Base-by-base conservation (phyloP, 176 grass and related monocot species). In the Neostapfia colusana region DNA sequence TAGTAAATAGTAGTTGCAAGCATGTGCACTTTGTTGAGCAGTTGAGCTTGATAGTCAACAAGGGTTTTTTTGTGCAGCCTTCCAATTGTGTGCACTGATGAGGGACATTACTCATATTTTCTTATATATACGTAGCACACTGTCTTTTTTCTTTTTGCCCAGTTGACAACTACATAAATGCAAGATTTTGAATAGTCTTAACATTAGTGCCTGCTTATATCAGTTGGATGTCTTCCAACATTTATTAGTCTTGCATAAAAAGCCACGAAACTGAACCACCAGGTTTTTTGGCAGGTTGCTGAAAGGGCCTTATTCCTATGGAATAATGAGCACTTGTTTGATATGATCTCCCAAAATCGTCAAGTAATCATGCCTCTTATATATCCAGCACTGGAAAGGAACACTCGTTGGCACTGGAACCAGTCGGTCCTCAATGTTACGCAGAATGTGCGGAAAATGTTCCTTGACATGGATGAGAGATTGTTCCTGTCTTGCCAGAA, bases 261-360 rank as follows among this genome's bases (percentile, higher is more conserved):
- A 9, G n/a, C 48, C 79, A 54, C 12, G 17, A 67, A 45, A 65
- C 46, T 31, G 31, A 31, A 31, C 31, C 31, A 31, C 25, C 63
- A 21, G 20, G 38, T 75, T 45, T 83, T 23, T 81, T 85, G 20
- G 41, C 92, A 99, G 96, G 92, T 99, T 85, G 92, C 96, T 15
- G 96, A 99, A 71, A 92, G 96, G 70, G 85, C 96, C 9, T 74
- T 99, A 67, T 92, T 99, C 82, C 79, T 99, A 74, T 99, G 92
- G 87, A 99, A 99, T 53, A 99, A 99, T 21, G 92, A 99, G 58
- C 96, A 95, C 46, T 65, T 99, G 82, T 88, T 99, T 0, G 89
- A 73, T 64, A 77, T 99, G 81, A 94, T 99, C 20, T 87, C 96
- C 24, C 92, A 99, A 81, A 92, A 99, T 21, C 85, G 92, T 44